Percentiles rank a stretch among this genome's conserved stretches.
Conservation (phyloP, 2,329 filamentous ascomycete species). For the Ambrosiella xylebori region DNA sequence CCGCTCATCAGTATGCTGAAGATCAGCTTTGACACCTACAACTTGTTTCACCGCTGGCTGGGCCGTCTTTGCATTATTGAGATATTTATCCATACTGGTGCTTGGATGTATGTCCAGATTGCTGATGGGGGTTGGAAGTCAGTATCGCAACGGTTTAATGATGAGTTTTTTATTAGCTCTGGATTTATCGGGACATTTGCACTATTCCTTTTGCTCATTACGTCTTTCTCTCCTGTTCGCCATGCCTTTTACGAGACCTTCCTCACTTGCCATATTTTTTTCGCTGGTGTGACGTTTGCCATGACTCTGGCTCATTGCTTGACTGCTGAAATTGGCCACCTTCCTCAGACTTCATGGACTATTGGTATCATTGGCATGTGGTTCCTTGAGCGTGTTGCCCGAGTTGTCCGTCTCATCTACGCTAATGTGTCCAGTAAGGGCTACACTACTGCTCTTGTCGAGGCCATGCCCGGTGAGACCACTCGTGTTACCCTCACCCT, state of each 20-base stretch:
- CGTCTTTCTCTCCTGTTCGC: conserved; percentile 61
- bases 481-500: conserved; percentile 53
- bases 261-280: conserved; percentile 64
- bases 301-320: conserved; percentile 67
- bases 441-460: conserved; percentile 47
- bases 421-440: conserved; percentile 44
- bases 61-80: conserved; percentile 60
- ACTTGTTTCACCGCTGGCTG: conserved; percentile 65
- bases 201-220: conserved; percentile 48
- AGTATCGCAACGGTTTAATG: conserved; percentile 34
- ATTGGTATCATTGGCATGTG: conserved; percentile 60
- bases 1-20: conserved; percentile 54
- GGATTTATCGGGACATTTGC: conserved; percentile 44
- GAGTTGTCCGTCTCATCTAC: conserved; percentile 46
- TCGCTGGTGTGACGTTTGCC: conserved; percentile 50
- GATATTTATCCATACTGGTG: conserved; percentile 45
- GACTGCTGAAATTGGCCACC: conserved; percentile 45
- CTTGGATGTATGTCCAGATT: conserved; percentile 58
- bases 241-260: conserved; percentile 98
- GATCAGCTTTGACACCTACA: conserved; percentile 70
- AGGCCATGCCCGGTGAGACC: conserved; percentile 52
- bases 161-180: conserved; percentile 47
- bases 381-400: conserved; percentile 50
- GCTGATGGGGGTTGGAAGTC: conserved; percentile 45
- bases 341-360: conserved; percentile 60